These are phyloP conservation scores for Lonicera japonica DNA, from an alignment of 129 eudicot genomes.

Conservation along the genomic window DNA sequence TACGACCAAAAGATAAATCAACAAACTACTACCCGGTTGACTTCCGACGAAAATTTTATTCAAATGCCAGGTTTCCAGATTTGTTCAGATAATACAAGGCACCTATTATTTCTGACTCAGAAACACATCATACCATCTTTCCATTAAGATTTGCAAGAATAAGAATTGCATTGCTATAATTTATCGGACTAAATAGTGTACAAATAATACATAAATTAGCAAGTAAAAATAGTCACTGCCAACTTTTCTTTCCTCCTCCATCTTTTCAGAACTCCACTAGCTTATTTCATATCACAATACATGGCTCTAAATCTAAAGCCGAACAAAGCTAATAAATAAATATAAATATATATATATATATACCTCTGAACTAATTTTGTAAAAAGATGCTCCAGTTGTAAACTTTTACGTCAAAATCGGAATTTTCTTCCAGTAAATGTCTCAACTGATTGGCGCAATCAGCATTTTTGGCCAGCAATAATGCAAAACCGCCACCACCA, in stretches of 20 bases:
- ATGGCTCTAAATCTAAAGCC: not conserved
- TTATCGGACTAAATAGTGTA: not conserved
- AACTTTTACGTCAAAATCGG: conserved; percentile 53
- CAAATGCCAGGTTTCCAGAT: not conserved
- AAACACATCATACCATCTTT: too few species aligned
- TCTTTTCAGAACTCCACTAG: not conserved
- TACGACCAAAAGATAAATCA: too few species aligned
- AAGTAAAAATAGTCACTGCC: not conserved
- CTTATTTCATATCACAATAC: not conserved
- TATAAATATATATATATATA: too few species aligned
- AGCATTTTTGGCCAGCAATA: conserved; percentile 70
- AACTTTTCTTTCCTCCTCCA: not conserved
- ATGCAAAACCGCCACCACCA: conserved; percentile 97
- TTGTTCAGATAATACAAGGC: not conserved
- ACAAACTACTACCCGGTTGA: too few species aligned
- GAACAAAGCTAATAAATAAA: not conserved
- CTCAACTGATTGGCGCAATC: conserved; percentile 42
- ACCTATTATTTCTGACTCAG: not conserved
- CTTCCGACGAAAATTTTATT: too few species aligned
- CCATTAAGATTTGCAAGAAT: not conserved
- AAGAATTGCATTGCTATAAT: not conserved
- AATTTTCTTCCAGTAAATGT: conserved; percentile 37
- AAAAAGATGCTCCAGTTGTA: conserved; percentile 60
- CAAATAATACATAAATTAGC: not conserved
- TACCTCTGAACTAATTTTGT: conserved; percentile 12